Percentiles rank a stretch among this genome's conserved stretches.
Conservation (phyloP, 2,329 filamentous ascomycete species). For the Coniochaeta hoffmannii region DNA sequence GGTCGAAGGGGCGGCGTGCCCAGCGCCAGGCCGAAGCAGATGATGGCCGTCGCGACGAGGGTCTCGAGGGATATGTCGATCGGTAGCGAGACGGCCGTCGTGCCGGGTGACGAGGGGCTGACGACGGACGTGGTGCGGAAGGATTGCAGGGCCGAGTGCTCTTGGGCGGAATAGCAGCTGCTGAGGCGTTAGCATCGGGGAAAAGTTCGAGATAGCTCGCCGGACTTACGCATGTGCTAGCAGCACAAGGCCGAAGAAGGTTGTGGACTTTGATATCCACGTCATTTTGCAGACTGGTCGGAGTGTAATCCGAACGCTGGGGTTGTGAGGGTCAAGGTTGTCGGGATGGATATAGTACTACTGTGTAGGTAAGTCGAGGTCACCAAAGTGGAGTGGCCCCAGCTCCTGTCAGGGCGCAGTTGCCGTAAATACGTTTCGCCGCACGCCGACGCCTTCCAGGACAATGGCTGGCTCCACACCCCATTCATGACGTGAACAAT, state of each 20-base stretch:
- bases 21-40: slow-evolving; percentile 76
- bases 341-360: neutral
- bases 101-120: slow-evolving; percentile 32
- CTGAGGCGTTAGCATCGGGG: neutral
- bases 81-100: slow-evolving; percentile 48
- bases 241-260: slow-evolving; percentile 67
- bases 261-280: slow-evolving; percentile 63
- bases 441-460: neutral
- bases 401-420: neutral
- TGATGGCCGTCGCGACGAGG: slow-evolving; percentile 67
- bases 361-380: neutral
- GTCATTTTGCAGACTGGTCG: slow-evolving; percentile 47
- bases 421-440: neutral
- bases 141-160: slow-evolving; percentile 71
- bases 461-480: neutral
- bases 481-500: neutral
- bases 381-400: neutral
- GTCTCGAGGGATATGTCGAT: slow-evolving; percentile 86
- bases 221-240: slow-evolving; percentile 75
- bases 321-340: slow-evolving; percentile 7
- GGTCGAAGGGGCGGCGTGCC: slow-evolving; percentile 73
- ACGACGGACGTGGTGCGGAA: slow-evolving; percentile 40
- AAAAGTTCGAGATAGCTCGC: too few species aligned
- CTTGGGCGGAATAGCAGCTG: slow-evolving; percentile 94
- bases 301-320: slow-evolving; percentile 11